Conservation (phyloP, 2,329 filamentous ascomycete species). For the Elsinoe australis region DNA sequence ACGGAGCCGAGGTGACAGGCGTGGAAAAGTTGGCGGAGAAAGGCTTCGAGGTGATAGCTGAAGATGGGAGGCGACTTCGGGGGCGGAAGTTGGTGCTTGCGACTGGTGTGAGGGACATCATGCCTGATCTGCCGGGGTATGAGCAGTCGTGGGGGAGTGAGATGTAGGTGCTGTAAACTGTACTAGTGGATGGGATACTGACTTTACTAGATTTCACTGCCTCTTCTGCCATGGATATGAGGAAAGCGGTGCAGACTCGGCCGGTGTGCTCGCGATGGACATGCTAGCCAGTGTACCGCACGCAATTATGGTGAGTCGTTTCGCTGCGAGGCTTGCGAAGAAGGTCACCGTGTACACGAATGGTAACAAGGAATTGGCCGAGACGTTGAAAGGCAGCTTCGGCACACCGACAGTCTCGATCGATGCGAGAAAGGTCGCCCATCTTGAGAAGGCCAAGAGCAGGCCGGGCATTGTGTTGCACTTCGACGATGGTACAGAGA, state of each 20-base stretch:
- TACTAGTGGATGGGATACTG: neutral
- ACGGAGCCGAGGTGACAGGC: neutral
- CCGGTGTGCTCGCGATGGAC: conserved; percentile 42
- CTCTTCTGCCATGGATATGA: conserved; percentile 56
- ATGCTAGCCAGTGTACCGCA: conserved; percentile 24
- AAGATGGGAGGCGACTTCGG: neutral
- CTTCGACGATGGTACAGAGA: neutral
- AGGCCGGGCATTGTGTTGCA: neutral
- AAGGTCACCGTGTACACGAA: neutral
- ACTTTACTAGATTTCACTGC: conserved; percentile 44
- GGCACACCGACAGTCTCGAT: neutral
- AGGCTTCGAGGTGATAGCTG: neutral
- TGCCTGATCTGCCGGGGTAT: neutral
- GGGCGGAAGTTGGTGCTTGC: neutral
- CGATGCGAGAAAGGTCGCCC: neutral
- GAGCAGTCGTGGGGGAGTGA: neutral
- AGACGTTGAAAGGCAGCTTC: neutral
- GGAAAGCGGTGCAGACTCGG: conserved; percentile 42
- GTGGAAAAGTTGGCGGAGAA: neutral
- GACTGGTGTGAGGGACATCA: neutral
- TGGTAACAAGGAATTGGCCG: neutral
- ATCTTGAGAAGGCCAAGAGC: neutral
- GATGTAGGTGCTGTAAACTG: neutral
- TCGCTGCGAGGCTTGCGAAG: neutral
- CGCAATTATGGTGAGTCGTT: conserved; percentile 10